Percentiles rank a stretch among this genome's conserved stretches.
Evolutionary conservation across 2,329 filamentous ascomycete species (phyloP).

Genomic region (Sclerotinia subarctica): DNA sequence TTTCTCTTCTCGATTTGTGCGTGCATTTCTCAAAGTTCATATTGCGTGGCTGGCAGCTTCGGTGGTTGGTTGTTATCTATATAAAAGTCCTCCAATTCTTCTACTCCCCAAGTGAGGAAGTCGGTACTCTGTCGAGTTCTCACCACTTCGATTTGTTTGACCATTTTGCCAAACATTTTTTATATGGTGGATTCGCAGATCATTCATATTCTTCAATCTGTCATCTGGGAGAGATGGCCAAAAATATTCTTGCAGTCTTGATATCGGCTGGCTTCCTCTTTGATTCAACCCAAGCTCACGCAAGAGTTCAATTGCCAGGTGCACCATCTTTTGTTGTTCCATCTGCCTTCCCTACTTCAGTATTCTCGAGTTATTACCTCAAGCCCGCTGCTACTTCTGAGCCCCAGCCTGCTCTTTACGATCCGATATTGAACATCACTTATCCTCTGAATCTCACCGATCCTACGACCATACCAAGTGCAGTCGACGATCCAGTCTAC

Average conservation of each 20-base stretch:
- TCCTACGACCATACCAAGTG: constrained; percentile 49
- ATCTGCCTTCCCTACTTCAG: constrained; percentile 49
- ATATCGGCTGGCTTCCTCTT: background rate
- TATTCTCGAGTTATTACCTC: constrained; percentile 50
- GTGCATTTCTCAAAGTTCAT: background rate
- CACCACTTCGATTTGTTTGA: background rate
- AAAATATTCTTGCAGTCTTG: background rate
- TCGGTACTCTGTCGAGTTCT: background rate
- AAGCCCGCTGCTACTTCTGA: constrained; percentile 46
- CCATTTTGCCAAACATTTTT: background rate
- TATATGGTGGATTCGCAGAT: background rate
- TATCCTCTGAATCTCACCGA: constrained; percentile 54
- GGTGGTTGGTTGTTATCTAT: background rate
- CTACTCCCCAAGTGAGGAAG: background rate
- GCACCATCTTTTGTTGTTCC: constrained; percentile 43
- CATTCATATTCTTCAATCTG: background rate
- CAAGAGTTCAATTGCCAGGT: constrained; percentile 35
- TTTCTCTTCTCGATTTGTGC: background rate
- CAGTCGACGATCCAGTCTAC: constrained; percentile 49
- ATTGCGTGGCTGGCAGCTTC: background rate
- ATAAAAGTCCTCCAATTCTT: background rate
- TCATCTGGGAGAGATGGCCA: constrained; percentile 1
- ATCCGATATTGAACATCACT: constrained; percentile 53
- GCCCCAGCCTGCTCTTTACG: constrained; percentile 52
- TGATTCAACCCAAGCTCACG: background rate